Base-by-base conservation (phyloP, 129 eudicot species). In the Arctium lappa region DNA sequence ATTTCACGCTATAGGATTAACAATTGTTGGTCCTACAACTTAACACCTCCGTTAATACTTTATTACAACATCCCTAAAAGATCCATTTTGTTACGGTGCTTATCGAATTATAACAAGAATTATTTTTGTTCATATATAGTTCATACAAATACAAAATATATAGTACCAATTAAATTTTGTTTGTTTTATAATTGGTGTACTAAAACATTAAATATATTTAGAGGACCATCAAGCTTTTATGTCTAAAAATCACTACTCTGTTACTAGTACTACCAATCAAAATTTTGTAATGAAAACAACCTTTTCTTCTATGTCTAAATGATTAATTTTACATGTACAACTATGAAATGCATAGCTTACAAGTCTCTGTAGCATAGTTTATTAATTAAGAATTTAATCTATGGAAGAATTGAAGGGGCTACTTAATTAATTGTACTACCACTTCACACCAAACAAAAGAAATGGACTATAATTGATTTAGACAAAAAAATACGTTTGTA, bases 371-470 rank as follows among this genome's bases (percentile, higher is more conserved):
- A 77, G 78, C 73, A 71, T 18, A 60, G 68, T 60, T 60, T 15
- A 22, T 22, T 22, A 22, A 22, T 22, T 22, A 15, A 15, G 65
- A 56, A 5, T 15, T 56, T 56, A 56, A 56, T 15, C 27, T 56
- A 15, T 56, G 6, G 65, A 8, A 33, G 36, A 33, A 33, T 33
- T 33, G 2, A 42, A 42, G 50, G 50, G 50, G 9, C 56, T 8
- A 46, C 56, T 46, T 22, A 22, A 22, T 22, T 22, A 22, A 22
- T 22, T 46, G 56, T 46, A 46, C 56, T 46, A 10, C 76, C 72
- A 71, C 62, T 30, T 83, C 86, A 83, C 79, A 83, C 86, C 86
- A 83, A 83, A 77, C 82, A 16, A 82, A 22, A 75, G 46, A 38
- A 39, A 60, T 27, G 50, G 63, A 69, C 73, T n/a, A 27, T 71